Conservation (phyloP, 2,329 filamentous ascomycete species). For the Metarhizium rileyi region DNA sequence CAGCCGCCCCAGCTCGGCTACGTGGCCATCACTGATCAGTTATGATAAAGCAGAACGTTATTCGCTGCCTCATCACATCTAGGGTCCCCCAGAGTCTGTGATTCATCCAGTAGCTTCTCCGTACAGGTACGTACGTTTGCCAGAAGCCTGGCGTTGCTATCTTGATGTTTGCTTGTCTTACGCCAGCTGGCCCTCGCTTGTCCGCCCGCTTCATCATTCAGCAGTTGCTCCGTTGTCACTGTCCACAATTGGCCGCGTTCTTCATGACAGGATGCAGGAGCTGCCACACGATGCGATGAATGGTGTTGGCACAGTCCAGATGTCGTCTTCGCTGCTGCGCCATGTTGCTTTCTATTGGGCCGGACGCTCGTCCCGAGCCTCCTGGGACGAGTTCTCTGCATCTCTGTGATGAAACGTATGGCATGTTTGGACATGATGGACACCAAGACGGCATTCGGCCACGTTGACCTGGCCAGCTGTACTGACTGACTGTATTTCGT, state of each 20-base stretch:
- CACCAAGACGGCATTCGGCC: not conserved
- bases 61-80: conserved; percentile 4
- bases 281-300: not conserved
- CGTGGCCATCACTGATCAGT: not conserved
- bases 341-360: not conserved
- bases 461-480: not conserved
- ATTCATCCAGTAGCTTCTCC: too few relatives aligned
- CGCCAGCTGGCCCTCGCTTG: not conserved
- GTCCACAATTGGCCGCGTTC: not conserved
- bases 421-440: too few relatives aligned
- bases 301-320: not conserved
- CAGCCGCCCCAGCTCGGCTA: not conserved
- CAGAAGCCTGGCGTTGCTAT: too few relatives aligned
- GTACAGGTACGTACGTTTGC: too few relatives aligned
- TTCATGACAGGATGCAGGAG: not conserved
- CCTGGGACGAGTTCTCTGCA: too few relatives aligned
- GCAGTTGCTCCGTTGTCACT: not conserved
- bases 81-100: not conserved
- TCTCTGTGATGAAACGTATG: too few relatives aligned
- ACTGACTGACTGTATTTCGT: not conserved
- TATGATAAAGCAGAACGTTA: not conserved
- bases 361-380: not conserved
- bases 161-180: not conserved
- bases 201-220: not conserved
- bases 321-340: not conserved